A percentile compares a stretch with the other conserved stretches of the same genome.
These are phyloP conservation scores for Colletotrichum magnum DNA, from an alignment of 2,329 filamentous ascomycete species.

Conservation along the genomic window DNA sequence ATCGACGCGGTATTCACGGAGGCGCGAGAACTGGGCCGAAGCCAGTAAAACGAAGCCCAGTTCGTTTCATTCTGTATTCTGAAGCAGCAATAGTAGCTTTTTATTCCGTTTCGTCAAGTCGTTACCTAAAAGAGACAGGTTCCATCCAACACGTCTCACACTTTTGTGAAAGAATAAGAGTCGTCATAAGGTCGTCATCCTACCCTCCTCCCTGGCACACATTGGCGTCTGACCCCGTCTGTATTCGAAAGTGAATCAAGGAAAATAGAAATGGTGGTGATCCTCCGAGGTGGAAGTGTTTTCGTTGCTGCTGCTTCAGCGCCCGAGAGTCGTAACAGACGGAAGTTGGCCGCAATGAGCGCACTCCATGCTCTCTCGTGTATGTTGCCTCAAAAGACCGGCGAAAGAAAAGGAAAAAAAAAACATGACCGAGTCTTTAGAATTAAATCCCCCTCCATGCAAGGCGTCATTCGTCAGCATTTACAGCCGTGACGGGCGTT, in stretches of 20 bases:
- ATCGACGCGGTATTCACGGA: too few relatives aligned
- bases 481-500: conserved; percentile 54
- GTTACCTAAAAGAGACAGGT: conserved; percentile 56
- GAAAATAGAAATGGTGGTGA: conserved; percentile 35
- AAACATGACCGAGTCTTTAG: conserved; percentile 34
- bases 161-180: conserved; percentile 53
- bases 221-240: conserved; percentile 23
- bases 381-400: conserved; percentile 29
- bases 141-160: conserved; percentile 54
- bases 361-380: conserved; percentile 34
- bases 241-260: conserved; percentile 36
- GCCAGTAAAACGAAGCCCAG: too few relatives aligned
- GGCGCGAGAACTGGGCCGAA: not conserved
- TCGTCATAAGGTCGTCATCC: conserved; percentile 50
- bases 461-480: conserved; percentile 62
- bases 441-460: conserved; percentile 52
- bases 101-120: conserved; percentile 55
- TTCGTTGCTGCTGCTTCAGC: not conserved
- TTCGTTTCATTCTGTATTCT: conserved; percentile 10
- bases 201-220: conserved; percentile 43
- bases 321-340: conserved; percentile 39
- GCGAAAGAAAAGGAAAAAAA: conserved; percentile 27
- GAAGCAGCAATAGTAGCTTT: conserved; percentile 52
- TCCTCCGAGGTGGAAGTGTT: conserved; percentile 20
- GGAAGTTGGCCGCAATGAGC: conserved; percentile 6